phyloP scores from a whole-genome alignment of 441 rosid genomes.

The Aleurites moluccanus region DNA sequence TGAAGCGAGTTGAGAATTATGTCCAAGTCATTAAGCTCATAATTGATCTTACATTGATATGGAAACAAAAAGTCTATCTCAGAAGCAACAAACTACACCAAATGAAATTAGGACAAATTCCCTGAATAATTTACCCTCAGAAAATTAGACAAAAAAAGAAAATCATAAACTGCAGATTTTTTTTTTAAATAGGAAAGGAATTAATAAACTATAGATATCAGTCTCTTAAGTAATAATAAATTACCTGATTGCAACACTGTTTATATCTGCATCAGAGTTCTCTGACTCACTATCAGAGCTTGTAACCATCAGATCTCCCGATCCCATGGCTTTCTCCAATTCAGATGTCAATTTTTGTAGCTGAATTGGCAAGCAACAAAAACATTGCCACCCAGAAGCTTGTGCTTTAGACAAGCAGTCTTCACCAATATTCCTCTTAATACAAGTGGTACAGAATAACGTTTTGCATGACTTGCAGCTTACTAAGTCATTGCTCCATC shows the following conservation, averaged over 20 bases:
- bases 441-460: conserved; percentile 74
- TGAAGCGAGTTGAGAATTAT: conserved; percentile 29
- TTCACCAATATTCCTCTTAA: conserved; percentile 82
- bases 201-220: neutral
- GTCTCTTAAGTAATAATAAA: conserved; percentile 10
- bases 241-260: conserved; percentile 56
- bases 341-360: conserved; percentile 64
- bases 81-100: conserved; percentile 1
- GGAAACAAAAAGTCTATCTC: conserved; percentile 7
- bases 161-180: neutral
- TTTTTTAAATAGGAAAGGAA: too few species aligned
- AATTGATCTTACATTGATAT: neutral
- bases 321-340: conserved; percentile 72
- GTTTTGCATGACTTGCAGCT: conserved; percentile 81
- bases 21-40: conserved; percentile 23
- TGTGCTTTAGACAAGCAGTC: conserved; percentile 62
- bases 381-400: conserved; percentile 85
- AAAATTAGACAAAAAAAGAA: neutral
- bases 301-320: conserved; percentile 39
- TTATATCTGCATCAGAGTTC: conserved; percentile 59
- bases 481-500: conserved; percentile 61
- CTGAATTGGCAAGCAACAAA: conserved; percentile 78
- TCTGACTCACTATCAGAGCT: conserved; percentile 87
- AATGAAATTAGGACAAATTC: neutral
- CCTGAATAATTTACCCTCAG: neutral